Evolutionary conservation across 495 filamentous ascomycete genomes (phyloP).

Genomic region (Parathielavia appendiculata): DNA sequence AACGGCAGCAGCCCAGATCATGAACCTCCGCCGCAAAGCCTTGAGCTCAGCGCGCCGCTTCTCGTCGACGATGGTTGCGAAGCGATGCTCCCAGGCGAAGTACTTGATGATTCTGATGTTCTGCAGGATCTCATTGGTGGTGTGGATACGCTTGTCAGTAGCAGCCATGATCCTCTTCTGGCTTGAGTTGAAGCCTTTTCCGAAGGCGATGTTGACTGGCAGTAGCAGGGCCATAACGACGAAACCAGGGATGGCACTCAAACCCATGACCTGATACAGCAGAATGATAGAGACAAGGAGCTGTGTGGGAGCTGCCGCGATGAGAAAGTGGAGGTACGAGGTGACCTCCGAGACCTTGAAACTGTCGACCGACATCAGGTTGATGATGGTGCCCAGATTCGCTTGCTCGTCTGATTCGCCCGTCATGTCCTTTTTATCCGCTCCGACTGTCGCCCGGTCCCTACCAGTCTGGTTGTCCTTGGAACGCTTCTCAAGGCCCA

Average conservation of each 20-base stretch:
- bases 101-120: conserved; percentile 99
- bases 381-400: conserved; percentile 94
- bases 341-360: conserved; percentile 95
- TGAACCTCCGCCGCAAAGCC: conserved; percentile 73
- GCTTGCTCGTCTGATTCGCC: conserved; percentile 62
- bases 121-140: conserved; percentile 93
- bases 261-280: conserved; percentile 83
- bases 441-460: conserved; percentile 30
- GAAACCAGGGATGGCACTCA: conserved; percentile 90
- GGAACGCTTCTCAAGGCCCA: conserved; percentile 56
- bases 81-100: conserved; percentile 97
- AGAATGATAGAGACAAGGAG: conserved; percentile 64
- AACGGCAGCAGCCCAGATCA: conserved; percentile 85
- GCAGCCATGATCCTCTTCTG: conserved; percentile 90
- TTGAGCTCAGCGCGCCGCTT: conserved; percentile 75
- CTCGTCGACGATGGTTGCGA: conserved; percentile 79
- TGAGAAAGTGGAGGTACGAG: conserved; percentile 86
- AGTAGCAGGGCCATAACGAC: conserved; percentile 84
- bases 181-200: conserved; percentile 71
- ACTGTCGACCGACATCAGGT: conserved; percentile 97
- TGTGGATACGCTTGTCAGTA: conserved; percentile 93
- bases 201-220: conserved; percentile 83
- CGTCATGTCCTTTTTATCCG: conserved; percentile 36
- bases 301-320: conserved; percentile 79
- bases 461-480: conserved; percentile 21